phyloP scores from a whole-genome alignment of 2,329 filamentous ascomycete species.

The Delphinella strobiligena region DNA sequence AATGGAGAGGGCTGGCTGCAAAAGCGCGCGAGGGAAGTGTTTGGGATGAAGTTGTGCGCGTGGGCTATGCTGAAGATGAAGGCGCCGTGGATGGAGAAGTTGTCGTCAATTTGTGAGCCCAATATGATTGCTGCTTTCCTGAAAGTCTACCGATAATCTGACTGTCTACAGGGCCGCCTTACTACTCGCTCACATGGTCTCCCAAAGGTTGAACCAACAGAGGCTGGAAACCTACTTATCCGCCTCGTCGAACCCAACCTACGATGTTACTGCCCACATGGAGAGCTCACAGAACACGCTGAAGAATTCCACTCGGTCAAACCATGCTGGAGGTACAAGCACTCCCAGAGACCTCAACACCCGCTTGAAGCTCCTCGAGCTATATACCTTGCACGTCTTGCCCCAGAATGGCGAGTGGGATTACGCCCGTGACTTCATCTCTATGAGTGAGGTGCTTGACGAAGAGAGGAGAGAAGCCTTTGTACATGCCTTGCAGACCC shows the following conservation, averaged over 20 bases:
- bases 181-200: constrained; percentile 75
- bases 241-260: constrained; percentile 57
- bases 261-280: constrained; percentile 57
- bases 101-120: constrained; percentile 67
- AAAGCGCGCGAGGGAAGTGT: constrained; percentile 81
- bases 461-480: constrained; percentile 87
- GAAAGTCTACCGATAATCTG: background rate
- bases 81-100: constrained; percentile 91
- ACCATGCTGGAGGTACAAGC: constrained; percentile 38
- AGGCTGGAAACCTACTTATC: constrained; percentile 83
- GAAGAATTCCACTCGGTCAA: constrained; percentile 10
- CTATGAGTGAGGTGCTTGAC: constrained; percentile 73
- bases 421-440: constrained; percentile 84
- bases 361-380: constrained; percentile 81
- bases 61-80: constrained; percentile 79
- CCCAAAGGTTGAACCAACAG: constrained; percentile 74
- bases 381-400: constrained; percentile 93
- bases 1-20: constrained; percentile 70
- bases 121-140: background rate
- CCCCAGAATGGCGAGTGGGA: constrained; percentile 92
- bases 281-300: constrained; percentile 27
- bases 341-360: constrained; percentile 76
- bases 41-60: constrained; percentile 86
- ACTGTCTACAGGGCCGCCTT: constrained; percentile 60
- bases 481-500: constrained; percentile 67